Evolutionary conservation across 1,139 yeast species (phyloP).

Genomic region (Geotrichum aggregatum): DNA sequence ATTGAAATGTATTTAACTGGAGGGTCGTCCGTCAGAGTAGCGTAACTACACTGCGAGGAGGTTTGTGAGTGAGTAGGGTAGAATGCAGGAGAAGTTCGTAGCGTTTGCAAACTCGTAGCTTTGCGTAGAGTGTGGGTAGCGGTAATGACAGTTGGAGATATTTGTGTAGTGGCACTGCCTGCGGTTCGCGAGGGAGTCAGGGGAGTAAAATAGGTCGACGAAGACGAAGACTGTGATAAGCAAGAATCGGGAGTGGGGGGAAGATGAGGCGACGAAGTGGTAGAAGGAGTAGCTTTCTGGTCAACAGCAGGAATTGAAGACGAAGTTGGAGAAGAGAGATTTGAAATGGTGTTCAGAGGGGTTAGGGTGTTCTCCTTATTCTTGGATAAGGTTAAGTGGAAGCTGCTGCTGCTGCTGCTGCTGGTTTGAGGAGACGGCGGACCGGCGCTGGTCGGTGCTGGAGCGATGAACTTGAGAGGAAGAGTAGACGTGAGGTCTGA

Average conservation of each 20-base stretch:
- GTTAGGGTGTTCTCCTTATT: slow-evolving; percentile 6
- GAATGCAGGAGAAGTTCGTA: slow-evolving; percentile 7
- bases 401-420: background rate
- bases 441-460: slow-evolving; percentile 2
- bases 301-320: background rate
- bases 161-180: background rate
- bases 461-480: background rate
- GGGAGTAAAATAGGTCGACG: background rate
- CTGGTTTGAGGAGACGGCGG: background rate
- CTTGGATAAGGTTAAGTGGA: background rate
- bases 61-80: background rate
- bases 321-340: slow-evolving; percentile 1
- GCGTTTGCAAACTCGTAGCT: background rate
- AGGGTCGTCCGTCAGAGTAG: background rate
- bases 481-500: background rate
- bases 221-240: background rate
- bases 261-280: slow-evolving; percentile 3
- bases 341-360: slow-evolving; percentile 1
- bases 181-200: background rate
- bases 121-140: background rate
- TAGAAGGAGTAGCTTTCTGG: slow-evolving; percentile 13
- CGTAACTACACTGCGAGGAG: background rate
- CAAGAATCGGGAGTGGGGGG: slow-evolving; percentile 10
- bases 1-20: background rate
- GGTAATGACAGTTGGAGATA: background rate